Conservation (phyloP, 352 stramenopile species). For the Phytophthora syringae region DNA sequence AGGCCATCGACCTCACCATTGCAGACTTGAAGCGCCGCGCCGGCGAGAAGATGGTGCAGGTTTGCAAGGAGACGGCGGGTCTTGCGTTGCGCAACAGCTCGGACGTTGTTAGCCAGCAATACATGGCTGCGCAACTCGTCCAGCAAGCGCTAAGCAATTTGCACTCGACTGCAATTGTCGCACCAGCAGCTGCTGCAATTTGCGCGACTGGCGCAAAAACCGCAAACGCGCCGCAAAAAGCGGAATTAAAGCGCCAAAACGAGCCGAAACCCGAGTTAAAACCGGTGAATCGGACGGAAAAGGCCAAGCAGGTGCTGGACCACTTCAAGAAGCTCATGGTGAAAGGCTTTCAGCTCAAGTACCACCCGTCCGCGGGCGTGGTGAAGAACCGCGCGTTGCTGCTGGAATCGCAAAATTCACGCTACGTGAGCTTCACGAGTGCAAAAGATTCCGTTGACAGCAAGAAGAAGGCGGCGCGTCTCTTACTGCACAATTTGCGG, state of each 20-base stretch:
- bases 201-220: constrained; percentile 1
- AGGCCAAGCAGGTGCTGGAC: constrained; percentile 63
- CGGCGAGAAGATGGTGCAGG: constrained; percentile 68
- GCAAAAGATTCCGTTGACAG: constrained; percentile 32
- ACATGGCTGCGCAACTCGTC: constrained; percentile 64
- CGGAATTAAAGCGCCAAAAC: constrained; percentile 14
- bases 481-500: constrained; percentile 66
- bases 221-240: constrained; percentile 1
- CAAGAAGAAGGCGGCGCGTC: constrained; percentile 61
- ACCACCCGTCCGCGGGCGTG: constrained; percentile 53
- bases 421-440: constrained; percentile 67
- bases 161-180: too few species aligned
- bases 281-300: constrained; percentile 41
- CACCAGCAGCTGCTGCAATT: not conserved
- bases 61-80: constrained; percentile 72
- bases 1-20: constrained; percentile 64
- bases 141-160: constrained; percentile 64
- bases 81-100: constrained; percentile 65
- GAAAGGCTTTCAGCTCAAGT: constrained; percentile 71
- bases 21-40: constrained; percentile 64
- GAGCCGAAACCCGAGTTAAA: constrained; percentile 22
- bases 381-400: constrained; percentile 57
- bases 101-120: constrained; percentile 71
- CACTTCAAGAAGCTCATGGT: constrained; percentile 80
- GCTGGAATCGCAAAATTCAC: constrained; percentile 43